These are phyloP conservation scores for Aquilaria malaccensis DNA, from an alignment of 345 rosid species.

Conservation along the genomic window DNA sequence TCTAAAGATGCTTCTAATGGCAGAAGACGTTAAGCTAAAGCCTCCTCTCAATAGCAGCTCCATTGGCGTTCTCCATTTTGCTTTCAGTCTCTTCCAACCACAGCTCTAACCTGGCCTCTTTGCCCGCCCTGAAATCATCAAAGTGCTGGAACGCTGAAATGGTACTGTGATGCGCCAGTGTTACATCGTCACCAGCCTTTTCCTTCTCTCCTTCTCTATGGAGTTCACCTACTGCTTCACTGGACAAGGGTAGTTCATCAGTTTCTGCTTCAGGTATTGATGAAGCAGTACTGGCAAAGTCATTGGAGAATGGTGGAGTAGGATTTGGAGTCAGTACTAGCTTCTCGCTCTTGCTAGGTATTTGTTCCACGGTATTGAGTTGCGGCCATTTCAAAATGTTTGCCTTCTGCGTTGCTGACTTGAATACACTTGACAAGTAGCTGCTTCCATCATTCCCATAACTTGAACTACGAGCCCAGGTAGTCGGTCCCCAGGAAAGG, in stretches of 20 bases:
- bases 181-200: constrained; percentile 14
- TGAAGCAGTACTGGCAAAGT: constrained; percentile 35
- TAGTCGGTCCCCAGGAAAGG: constrained; percentile 39
- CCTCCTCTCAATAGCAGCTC: constrained; percentile 2
- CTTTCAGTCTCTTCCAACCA: constrained; percentile 58
- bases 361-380: constrained; percentile 44
- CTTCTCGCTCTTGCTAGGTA: constrained; percentile 20
- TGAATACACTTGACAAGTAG: constrained; percentile 58
- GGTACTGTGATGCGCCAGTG: constrained; percentile 1
- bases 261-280: constrained; percentile 32
- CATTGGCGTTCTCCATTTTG: constrained; percentile 11
- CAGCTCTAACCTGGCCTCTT: constrained; percentile 73
- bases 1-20: neutral
- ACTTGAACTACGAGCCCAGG: constrained; percentile 34
- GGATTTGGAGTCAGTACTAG: constrained; percentile 10
- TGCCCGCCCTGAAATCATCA: constrained; percentile 63
- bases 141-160: constrained; percentile 27
- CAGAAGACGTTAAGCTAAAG: neutral
- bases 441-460: constrained; percentile 32
- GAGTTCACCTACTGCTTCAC: constrained; percentile 34
- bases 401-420: constrained; percentile 69
- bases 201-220: constrained; percentile 19
- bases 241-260: constrained; percentile 49
- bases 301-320: constrained; percentile 21
- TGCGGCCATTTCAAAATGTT: constrained; percentile 66